Evolutionary conservation across 2,329 filamentous ascomycete genomes (phyloP).

Genomic region (Nakataea oryzae): DNA sequence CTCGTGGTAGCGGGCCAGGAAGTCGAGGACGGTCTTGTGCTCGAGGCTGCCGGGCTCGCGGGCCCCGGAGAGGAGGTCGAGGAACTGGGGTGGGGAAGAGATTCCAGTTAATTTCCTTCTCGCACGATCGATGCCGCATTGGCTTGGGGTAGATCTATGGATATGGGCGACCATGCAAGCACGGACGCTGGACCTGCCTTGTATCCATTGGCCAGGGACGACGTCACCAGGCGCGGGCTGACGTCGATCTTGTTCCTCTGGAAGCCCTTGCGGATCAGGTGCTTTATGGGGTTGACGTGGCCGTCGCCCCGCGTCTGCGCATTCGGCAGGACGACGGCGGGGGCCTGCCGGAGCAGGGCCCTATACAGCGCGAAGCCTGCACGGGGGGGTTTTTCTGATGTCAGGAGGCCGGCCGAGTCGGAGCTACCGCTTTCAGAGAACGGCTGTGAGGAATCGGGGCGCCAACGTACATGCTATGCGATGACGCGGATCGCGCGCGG

Average conservation of each 20-base stretch:
- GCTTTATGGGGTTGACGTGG: slow-evolving; percentile 35
- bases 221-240: slow-evolving; percentile 48
- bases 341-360: slow-evolving; percentile 52
- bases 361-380: slow-evolving; percentile 62
- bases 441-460: background rate
- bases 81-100: slow-evolving; percentile 20
- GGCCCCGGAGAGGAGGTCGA: slow-evolving; percentile 28
- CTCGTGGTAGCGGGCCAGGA: slow-evolving; percentile 18
- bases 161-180: background rate
- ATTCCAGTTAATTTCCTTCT: background rate
- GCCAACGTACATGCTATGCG: slow-evolving; percentile 33
- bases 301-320: slow-evolving; percentile 23
- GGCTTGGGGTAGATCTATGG: background rate
- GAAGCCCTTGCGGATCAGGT: slow-evolving; percentile 53
- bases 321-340: slow-evolving; percentile 39
- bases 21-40: slow-evolving; percentile 27
- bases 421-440: background rate
- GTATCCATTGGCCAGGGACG: slow-evolving; percentile 59
- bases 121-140: too few species aligned
- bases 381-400: background rate
- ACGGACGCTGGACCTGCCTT: slow-evolving; percentile 30
- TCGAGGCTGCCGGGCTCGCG: slow-evolving; percentile 25
- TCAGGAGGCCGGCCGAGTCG: background rate
- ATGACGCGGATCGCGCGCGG: slow-evolving; percentile 40
- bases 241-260: slow-evolving; percentile 45